Evolutionary conservation across 345 rosid species (phyloP), one percentile per base, ranked within the genome.

Genomic region (Hevea brasiliensis): DNA sequence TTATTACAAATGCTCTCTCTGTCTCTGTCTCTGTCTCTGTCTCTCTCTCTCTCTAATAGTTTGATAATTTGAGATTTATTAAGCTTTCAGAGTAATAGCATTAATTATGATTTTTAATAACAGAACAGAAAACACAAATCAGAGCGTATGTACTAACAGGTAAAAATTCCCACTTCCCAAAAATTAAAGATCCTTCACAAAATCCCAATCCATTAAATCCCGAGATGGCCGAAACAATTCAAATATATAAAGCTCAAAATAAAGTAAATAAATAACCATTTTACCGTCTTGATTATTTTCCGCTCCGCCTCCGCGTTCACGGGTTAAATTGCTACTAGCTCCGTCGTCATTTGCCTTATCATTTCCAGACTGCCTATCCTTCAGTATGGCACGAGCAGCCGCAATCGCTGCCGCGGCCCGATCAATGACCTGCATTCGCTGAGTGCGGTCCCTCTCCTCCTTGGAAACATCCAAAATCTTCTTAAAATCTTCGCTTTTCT

Each of bases 381-480:
- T 72, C 42, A 92, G 76, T 65, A 92, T 56, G 3, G 94, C 84
- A 9, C 77, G 88, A 29, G 94, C 97, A 0, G 97, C 97, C 0
- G 96, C 86, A 21, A 94, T 90, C 0, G 97, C 94, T 0, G 97
- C 96, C 0, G 92, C 93, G 0, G 96, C 97, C 0, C 97, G 94
- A 80, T 94, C 97, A 7, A 94, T 75, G 40, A 94, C 96, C 83
- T 91, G 97, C 87, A 89, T 74, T 58, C 89, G 70, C 85, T 89
- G 98, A 77, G 85, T 78, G 65, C 93, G 86, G 75, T 94, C 96
- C 56, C 98, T 85, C 74, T 94, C 94, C 44, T 94, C 94, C 47
- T 59, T 83, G 0, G 94, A 82, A 61, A 86, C 89, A 6, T 90
- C 87, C 24, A 94, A 73, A 21, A 94, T 87, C 88, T 83, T 94